Percentiles rank a stretch among this genome's conserved stretches.
phyloP scores from a whole-genome alignment of 1,284 basidiomycete genomes.

The Puccinia polysora region DNA sequence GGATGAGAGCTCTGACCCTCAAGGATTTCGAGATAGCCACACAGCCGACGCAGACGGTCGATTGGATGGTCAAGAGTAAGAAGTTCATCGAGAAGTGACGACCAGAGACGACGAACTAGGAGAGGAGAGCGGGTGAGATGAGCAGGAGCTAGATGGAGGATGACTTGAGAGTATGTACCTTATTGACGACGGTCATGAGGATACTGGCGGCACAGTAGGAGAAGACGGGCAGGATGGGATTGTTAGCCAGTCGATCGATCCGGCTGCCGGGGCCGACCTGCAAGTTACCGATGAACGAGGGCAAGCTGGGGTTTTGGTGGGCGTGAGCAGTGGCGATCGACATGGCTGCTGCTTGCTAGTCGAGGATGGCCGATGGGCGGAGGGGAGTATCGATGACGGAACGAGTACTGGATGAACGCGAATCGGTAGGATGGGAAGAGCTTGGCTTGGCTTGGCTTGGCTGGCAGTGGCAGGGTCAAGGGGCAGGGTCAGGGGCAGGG shows the following conservation, averaged over 20 bases:
- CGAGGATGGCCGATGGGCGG: too few relatives aligned
- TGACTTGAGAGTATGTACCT: conserved; percentile 59
- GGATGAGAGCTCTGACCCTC: not conserved
- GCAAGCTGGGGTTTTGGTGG: too few relatives aligned
- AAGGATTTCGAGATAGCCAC: conserved; percentile 19
- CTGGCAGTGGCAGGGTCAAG: too few relatives aligned
- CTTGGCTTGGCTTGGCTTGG: too few relatives aligned
- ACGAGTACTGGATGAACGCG: too few relatives aligned
- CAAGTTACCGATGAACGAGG: conserved; percentile 16
- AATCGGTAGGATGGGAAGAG: too few relatives aligned
- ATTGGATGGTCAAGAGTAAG: conserved; percentile 86
- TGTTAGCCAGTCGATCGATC: conserved; percentile 29
- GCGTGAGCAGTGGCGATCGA: too few relatives aligned
- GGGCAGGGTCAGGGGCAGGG: too few relatives aligned
- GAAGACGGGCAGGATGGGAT: conserved; percentile 67
- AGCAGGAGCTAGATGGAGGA: not conserved
- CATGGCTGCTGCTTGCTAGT: too few relatives aligned
- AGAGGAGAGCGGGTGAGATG: conserved; percentile 29
- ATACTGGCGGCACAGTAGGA: conserved; percentile 93
- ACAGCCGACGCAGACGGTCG: conserved; percentile 52
- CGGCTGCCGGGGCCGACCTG: conserved; percentile 30
- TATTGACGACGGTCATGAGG: conserved; percentile 96
- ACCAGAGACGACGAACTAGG: conserved; percentile 91
- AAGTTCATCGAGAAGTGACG: conserved; percentile 94
- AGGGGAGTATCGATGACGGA: too few relatives aligned